Conservation (phyloP, 768 basidiomycete genomes). For the Trametes gibbosa region DNA sequence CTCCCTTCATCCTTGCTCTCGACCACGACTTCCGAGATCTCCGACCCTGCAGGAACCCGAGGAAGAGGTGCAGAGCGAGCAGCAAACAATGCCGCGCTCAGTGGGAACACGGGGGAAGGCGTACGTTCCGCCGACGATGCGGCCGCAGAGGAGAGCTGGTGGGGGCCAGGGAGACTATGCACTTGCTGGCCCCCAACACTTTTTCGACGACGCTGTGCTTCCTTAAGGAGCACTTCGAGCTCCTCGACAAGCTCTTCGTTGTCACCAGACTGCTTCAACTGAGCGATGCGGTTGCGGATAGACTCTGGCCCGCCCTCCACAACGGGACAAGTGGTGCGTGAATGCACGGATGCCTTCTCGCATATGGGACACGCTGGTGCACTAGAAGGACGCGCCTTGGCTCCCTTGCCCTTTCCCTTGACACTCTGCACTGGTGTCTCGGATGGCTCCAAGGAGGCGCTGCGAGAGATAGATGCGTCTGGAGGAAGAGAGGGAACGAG, state of each 20-base stretch:
- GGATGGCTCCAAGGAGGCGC: too few species aligned
- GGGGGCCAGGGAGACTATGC: background rate
- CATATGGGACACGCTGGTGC: slow-evolving; percentile 44
- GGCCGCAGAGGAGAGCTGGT: background rate
- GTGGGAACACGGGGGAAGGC: slow-evolving; percentile 1
- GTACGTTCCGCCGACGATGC: background rate
- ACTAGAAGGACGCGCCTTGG: slow-evolving; percentile 9
- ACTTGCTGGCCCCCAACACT: background rate
- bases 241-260: slow-evolving; percentile 39
- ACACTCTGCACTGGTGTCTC: background rate
- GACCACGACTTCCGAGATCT: slow-evolving; percentile 36
- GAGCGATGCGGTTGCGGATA: slow-evolving; percentile 45
- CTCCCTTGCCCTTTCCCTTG: slow-evolving; percentile 1
- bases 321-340: slow-evolving; percentile 48
- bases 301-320: slow-evolving; percentile 42
- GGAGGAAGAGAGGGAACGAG: background rate
- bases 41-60: slow-evolving; percentile 31
- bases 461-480: background rate
- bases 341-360: slow-evolving; percentile 42
- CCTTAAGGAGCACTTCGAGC: slow-evolving; percentile 33
- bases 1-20: slow-evolving; percentile 40
- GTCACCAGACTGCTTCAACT: slow-evolving; percentile 33
- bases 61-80: slow-evolving; percentile 18
- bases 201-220: slow-evolving; percentile 30
- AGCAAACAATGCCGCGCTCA: background rate